phyloP scores from a whole-genome alignment of 306 rosid species.

The Macrotyloma uniflorum region DNA sequence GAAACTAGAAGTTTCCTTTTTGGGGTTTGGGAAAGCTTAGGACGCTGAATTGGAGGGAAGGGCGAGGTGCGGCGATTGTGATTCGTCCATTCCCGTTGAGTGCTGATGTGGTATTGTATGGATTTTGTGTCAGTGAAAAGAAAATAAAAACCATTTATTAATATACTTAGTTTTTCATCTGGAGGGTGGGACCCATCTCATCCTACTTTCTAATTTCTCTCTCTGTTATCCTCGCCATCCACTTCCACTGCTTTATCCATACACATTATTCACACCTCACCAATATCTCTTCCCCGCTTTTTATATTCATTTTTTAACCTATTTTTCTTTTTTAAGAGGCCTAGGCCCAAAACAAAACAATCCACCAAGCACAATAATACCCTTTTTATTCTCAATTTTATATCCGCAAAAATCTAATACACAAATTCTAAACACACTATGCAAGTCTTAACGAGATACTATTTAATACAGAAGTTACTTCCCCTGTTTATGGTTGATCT shows the following conservation, averaged over 20 bases:
- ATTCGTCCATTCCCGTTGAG: conserved; percentile 30
- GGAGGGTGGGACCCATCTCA: background rate
- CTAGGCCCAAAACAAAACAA: background rate
- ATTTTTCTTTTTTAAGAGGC: background rate
- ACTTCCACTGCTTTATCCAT: background rate
- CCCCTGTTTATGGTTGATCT: no score
- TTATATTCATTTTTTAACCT: background rate
- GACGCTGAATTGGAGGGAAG: background rate
- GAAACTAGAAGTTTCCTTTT: conserved; percentile 32
- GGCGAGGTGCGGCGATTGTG: background rate
- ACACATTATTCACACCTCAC: conserved; percentile 3
- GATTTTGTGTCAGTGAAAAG: background rate
- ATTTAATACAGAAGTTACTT: no score
- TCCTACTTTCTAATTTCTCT: background rate
- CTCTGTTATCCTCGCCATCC: conserved; percentile 7
- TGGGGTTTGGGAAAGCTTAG: background rate
- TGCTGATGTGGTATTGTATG: conserved; percentile 19
- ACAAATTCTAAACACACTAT: no score
- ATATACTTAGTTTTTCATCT: background rate
- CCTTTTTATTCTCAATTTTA: no score
- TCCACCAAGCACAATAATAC: no score
- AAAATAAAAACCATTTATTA: background rate
- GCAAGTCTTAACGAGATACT: no score
- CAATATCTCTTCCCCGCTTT: background rate
- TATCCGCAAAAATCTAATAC: no score